Evolutionary conservation across 768 basidiomycete species (phyloP).

Genomic region (Kwoniella sp.): DNA sequence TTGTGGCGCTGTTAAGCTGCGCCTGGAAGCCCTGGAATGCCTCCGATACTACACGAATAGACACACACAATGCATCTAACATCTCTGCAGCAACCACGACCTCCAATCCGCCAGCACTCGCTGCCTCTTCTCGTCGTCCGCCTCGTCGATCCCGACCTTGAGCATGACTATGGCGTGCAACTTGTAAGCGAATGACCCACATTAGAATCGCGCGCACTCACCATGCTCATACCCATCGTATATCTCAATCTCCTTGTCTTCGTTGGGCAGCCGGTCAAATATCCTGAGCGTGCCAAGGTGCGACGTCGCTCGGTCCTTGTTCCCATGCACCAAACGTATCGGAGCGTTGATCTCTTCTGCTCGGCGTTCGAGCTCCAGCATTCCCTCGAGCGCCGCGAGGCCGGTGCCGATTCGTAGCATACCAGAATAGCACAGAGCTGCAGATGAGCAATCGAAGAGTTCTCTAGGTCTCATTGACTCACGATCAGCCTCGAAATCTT

Average conservation of each 20-base stretch:
- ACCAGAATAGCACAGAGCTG: constrained; percentile 56
- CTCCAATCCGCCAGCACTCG: constrained; percentile 55
- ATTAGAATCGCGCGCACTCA: constrained; percentile 17
- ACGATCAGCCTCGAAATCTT: constrained; percentile 56
- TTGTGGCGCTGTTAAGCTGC: background rate
- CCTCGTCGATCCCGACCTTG: constrained; percentile 52
- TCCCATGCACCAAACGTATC: constrained; percentile 57
- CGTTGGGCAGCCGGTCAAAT: constrained; percentile 47
- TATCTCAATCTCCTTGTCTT: constrained; percentile 56
- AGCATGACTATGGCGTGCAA: constrained; percentile 44
- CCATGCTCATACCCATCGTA: constrained; percentile 58
- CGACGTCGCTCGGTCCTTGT: constrained; percentile 54
- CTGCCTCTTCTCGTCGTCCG: constrained; percentile 56
- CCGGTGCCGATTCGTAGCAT: constrained; percentile 56
- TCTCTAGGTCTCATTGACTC: constrained; percentile 11
- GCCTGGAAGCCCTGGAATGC: too few relatives aligned
- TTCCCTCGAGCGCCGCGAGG: constrained; percentile 52
- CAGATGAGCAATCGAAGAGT: constrained; percentile 2
- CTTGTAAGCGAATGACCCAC: constrained; percentile 1
- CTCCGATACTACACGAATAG: too few relatives aligned
- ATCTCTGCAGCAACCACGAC: constrained; percentile 52
- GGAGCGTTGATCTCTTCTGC: constrained; percentile 52
- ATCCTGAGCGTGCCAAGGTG: constrained; percentile 51
- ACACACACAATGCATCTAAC: too few relatives aligned
- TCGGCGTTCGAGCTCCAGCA: constrained; percentile 47